Percentiles rank a stretch among this genome's conserved stretches.
These are phyloP conservation scores for Ottelia alismoides DNA, from an alignment of 106 monocot species.

Conservation along the genomic window DNA sequence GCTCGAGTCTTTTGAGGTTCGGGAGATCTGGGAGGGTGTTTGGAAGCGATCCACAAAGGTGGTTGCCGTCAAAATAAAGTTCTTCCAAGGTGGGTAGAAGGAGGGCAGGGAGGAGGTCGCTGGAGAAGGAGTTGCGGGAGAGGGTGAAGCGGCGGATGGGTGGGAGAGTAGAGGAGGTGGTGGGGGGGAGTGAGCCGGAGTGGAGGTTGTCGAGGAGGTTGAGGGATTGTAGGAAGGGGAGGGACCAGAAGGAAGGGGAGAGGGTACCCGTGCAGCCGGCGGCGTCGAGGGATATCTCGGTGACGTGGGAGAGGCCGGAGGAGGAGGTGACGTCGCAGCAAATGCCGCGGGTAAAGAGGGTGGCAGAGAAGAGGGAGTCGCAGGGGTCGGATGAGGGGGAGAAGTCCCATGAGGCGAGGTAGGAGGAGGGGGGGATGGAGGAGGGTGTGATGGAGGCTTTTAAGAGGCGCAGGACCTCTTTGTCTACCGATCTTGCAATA, in stretches of 20 bases:
- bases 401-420: conserved; percentile 72
- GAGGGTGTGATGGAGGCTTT: conserved; percentile 16
- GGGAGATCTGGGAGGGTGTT: neutral
- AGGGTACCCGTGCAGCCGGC: conserved; percentile 44
- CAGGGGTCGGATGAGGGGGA: conserved; percentile 45
- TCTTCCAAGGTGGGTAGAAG: conserved; percentile 17
- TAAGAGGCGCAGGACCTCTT: conserved; percentile 23
- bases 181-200: conserved; percentile 30
- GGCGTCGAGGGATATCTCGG: conserved; percentile 52
- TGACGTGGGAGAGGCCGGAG: conserved; percentile 34
- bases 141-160: conserved; percentile 36
- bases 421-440: conserved; percentile 39
- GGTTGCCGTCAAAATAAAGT: conserved; percentile 41
- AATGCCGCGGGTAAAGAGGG: conserved; percentile 59
- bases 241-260: conserved; percentile 29
- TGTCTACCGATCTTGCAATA: conserved; percentile 28
- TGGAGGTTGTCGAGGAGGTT: conserved; percentile 43
- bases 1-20: conserved; percentile 29
- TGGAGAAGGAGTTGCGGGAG: conserved; percentile 61
- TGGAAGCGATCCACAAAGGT: conserved; percentile 25
- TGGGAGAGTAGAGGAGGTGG: conserved; percentile 3
- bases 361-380: conserved; percentile 27
- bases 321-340: conserved; percentile 26
- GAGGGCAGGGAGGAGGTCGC: no score
- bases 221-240: conserved; percentile 39